These are phyloP conservation scores for Rhododendron griersonianum DNA, from an alignment of 148 eudicot species.

Conservation along the genomic window DNA sequence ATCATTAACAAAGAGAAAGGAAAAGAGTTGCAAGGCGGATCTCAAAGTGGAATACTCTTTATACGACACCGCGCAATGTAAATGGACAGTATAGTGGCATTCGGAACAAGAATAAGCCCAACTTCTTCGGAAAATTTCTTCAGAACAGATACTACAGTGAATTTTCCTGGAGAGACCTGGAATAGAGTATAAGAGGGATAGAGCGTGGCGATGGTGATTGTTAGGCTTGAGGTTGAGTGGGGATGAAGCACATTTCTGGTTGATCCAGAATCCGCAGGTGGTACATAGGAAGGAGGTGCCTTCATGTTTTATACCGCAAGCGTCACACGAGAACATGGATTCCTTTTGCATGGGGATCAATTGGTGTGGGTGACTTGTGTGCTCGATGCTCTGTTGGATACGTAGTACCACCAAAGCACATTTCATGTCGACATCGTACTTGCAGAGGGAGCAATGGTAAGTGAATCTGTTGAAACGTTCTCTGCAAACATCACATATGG, in stretches of 20 bases:
- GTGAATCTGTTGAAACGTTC: background rate
- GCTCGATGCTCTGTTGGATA: background rate
- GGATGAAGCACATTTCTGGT: background rate
- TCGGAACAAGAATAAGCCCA: too few relatives aligned
- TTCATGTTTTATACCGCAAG: background rate
- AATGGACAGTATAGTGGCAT: too few relatives aligned
- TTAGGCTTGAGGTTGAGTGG: background rate
- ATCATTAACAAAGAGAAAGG: background rate
- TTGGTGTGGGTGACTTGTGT: background rate
- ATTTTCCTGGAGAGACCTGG: too few relatives aligned
- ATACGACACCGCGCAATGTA: too few relatives aligned
- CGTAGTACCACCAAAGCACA: background rate
- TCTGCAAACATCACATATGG: background rate
- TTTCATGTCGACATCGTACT: background rate
- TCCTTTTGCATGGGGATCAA: background rate
- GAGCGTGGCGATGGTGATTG: background rate
- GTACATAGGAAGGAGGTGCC: background rate
- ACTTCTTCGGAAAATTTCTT: background rate
- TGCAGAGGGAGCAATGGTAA: background rate
- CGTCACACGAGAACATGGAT: background rate
- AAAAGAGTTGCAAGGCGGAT: background rate
- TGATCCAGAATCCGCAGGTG: slow-evolving; percentile 4
- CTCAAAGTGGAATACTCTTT: background rate
- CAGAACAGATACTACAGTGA: background rate
- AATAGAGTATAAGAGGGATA: background rate